phyloP scores from a whole-genome alignment of 371 early-diverging fungal species.

The Parasitella parasitica region DNA sequence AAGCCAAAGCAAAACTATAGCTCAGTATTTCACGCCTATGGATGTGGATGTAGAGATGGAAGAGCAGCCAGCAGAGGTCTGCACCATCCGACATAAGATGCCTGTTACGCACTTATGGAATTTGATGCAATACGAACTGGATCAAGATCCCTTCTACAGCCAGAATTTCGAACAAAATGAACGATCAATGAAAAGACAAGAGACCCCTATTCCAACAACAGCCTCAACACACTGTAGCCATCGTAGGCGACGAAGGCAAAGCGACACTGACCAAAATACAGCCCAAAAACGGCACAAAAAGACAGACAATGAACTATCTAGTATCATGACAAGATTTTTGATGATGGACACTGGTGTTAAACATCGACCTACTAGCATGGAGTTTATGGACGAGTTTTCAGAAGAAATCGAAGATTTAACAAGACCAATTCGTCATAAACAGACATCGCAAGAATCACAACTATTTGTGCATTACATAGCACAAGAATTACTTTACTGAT shows the following conservation, averaged over 20 bases:
- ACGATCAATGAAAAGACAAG: no score
- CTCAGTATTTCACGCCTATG: background rate
- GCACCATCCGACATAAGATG: background rate
- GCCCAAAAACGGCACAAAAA: background rate
- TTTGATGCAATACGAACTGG: background rate
- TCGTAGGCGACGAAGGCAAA: background rate
- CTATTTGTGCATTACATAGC: background rate
- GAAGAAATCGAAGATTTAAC: constrained; percentile 1
- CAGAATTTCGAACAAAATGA: background rate
- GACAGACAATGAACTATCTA: background rate
- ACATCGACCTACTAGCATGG: background rate
- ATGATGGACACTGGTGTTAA: background rate
- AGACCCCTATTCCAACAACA: no score
- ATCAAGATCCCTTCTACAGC: background rate
- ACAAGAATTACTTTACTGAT: constrained; percentile 7
- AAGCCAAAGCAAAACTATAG: background rate
- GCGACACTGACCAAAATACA: background rate
- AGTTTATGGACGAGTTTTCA: background rate
- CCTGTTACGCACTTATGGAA: constrained; percentile 2
- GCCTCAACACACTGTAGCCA: no score
- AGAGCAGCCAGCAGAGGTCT: background rate
- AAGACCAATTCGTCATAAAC: background rate
- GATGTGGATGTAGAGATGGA: background rate
- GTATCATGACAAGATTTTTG: background rate
- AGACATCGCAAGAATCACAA: background rate